Evolutionary conservation across 352 stramenopile species (phyloP).

Genomic region (Phytophthora multivora): DNA sequence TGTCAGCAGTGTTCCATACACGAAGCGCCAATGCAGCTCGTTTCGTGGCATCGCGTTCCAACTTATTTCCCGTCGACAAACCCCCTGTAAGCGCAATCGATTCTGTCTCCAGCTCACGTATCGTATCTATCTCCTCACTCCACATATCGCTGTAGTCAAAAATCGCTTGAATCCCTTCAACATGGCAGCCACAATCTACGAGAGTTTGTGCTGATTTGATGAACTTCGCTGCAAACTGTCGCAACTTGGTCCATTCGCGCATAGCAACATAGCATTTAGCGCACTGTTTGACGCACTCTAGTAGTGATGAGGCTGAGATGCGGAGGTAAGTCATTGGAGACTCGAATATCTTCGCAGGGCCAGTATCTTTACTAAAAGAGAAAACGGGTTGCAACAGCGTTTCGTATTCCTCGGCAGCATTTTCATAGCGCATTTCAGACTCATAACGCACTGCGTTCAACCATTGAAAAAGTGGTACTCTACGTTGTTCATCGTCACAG

Average conservation of each 20-base stretch:
- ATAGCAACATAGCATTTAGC: conserved; percentile 50
- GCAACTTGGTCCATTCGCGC: conserved; percentile 51
- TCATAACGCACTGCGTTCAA: conserved; percentile 44
- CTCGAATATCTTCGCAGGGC: conserved; percentile 28
- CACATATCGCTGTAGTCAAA: conserved; percentile 40
- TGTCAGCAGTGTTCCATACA: conserved; percentile 34
- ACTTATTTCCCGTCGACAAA: not conserved
- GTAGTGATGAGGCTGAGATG: conserved; percentile 42
- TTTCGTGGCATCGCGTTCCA: conserved; percentile 1
- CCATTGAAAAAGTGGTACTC: conserved; percentile 47
- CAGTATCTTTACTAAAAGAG: not conserved
- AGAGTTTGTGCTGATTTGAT: conserved; percentile 33
- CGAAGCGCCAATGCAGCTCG: conserved; percentile 22
- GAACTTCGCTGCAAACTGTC: conserved; percentile 34
- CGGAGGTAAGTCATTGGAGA: conserved; percentile 34
- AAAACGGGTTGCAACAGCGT: conserved; percentile 42
- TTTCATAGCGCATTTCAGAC: conserved; percentile 72
- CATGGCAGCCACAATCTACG: conserved; percentile 15
- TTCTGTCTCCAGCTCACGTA: conserved; percentile 32
- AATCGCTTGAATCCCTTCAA: conserved; percentile 37
- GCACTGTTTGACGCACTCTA: conserved; percentile 56
- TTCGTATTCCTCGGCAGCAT: conserved; percentile 54
- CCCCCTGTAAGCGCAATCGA: not conserved
- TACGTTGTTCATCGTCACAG: conserved; percentile 14
- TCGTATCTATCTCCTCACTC: conserved; percentile 39